Evolutionary conservation across 257 asterid species (phyloP), one percentile per base, ranked within the genome.

Genomic region (Solanum sejunctum): DNA sequence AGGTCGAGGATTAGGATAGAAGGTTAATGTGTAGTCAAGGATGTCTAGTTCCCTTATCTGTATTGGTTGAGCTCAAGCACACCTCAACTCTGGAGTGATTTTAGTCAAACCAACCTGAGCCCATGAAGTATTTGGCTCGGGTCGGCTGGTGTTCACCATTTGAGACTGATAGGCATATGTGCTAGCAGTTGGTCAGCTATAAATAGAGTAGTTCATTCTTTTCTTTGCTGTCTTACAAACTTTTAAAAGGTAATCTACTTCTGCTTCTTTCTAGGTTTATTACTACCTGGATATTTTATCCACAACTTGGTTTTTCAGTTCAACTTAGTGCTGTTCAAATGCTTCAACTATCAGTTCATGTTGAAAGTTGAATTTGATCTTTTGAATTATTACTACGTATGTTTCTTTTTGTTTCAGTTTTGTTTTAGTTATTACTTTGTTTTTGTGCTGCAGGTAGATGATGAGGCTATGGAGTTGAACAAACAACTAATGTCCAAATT

Each of bases 401-500:
- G 9, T 51, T 26, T 39, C 6, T 41, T 49, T 57, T 84, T 67
- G 11, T 49, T 43, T 4, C 15, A 36, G 47, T 41, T 54, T 83
- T 77, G 12, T 56, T 60, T n/a, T 11, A 84, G 69, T 15, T 45
- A 45, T 17, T 86, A 17, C 6, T 83, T 49, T 83, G 73, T 1
- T 77, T 77, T 51, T 77, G 56, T 52, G 21, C 55, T 87, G 84
- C 88, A 96, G 99, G 99, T 93, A 41, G 98, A 94, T 86, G 98
- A 96, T 61, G 99, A 96, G 88, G 99, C 98, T 64, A 90, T 92
- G 98, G 98, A 94, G 84, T 90, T 96, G 93, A 96, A 93, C 93
- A 96, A 93, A 90, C 95, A 88, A 88, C 86, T 94, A 60, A 84
- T 91, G 88, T 84, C 98, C 67, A 92, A 94, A 89, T 89, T 96